These are phyloP conservation scores for Polytrichum commune DNA, from an alignment of 225 moss, liverwort and hornwort genomes.

Conservation along the genomic window DNA sequence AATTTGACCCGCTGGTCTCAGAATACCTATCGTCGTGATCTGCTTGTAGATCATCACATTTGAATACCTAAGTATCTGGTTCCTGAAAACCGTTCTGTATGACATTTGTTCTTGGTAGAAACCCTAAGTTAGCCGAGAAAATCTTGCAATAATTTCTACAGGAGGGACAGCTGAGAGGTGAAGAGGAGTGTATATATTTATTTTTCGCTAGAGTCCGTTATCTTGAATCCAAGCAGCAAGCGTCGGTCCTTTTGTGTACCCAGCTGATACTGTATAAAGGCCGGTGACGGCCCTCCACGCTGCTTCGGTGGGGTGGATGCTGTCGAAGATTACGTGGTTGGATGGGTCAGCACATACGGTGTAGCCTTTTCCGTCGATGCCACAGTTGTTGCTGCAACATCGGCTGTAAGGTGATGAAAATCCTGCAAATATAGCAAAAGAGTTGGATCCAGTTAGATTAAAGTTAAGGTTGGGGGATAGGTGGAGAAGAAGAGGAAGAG, in stretches of 20 bases:
- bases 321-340: conserved; percentile 53
- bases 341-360: conserved; percentile 29
- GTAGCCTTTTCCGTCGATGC: conserved; percentile 5
- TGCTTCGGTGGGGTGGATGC: conserved; percentile 55
- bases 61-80: no score
- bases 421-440: conserved; percentile 12
- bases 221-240: conserved; percentile 28
- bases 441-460: no score
- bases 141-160: no score
- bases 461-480: no score
- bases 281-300: conserved; percentile 43
- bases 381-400: conserved; percentile 26
- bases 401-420: conserved; percentile 39
- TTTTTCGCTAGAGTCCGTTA: conserved; percentile 12
- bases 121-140: no score
- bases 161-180: no score
- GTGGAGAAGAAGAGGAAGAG: no score
- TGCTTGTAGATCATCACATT: no score
- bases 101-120: no score
- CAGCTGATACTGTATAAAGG: conserved; percentile 20
- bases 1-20: no score
- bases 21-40: no score
- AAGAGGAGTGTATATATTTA: background rate
- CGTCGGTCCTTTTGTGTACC: conserved; percentile 41
- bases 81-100: no score